Percentiles rank a stretch among this genome's conserved stretches.
Evolutionary conservation across 2,329 filamentous ascomycete genomes (phyloP).

Genomic region (Drechslera avenae): DNA sequence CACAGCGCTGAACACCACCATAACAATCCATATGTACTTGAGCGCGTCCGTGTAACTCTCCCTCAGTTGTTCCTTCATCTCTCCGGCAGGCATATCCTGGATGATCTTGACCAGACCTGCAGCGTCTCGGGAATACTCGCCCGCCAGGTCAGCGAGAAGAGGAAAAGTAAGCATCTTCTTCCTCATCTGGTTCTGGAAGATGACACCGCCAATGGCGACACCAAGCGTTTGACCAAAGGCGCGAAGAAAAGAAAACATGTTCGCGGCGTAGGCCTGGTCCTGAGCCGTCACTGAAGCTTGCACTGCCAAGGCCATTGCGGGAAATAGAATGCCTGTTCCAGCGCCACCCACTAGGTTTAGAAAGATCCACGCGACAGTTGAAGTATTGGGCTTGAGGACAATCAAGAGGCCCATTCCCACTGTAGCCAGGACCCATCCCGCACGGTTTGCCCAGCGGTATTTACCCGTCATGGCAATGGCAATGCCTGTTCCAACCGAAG

Average conservation of each 20-base stretch:
- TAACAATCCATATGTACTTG: slow-evolving; percentile 61
- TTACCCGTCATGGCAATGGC: slow-evolving; percentile 60
- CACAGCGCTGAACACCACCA: slow-evolving; percentile 58
- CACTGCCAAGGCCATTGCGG: slow-evolving; percentile 66
- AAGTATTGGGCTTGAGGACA: slow-evolving; percentile 57
- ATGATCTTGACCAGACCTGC: slow-evolving; percentile 65
- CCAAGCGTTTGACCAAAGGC: slow-evolving; percentile 69
- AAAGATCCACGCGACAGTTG: slow-evolving; percentile 62
- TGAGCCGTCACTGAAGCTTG: slow-evolving; percentile 64
- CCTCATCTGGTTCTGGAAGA: slow-evolving; percentile 70
- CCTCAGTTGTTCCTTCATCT: slow-evolving; percentile 51
- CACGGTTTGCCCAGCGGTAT: slow-evolving; percentile 66
- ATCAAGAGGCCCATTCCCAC: slow-evolving; percentile 63
- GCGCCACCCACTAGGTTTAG: slow-evolving; percentile 65
- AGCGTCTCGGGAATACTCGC: slow-evolving; percentile 61
- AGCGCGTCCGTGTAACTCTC: slow-evolving; percentile 61
- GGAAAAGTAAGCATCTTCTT: slow-evolving; percentile 57
- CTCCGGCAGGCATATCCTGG: slow-evolving; percentile 56
- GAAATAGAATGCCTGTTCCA: slow-evolving; percentile 69
- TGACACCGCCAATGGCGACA: slow-evolving; percentile 68
- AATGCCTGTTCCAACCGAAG: slow-evolving; percentile 61
- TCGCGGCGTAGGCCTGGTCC: slow-evolving; percentile 65
- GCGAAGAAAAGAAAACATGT: slow-evolving; percentile 70
- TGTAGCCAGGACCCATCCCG: slow-evolving; percentile 65
- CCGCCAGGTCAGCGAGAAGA: slow-evolving; percentile 55